Conservation (phyloP, 208 protist genomes). For the Zelonia costaricensis region DNA sequence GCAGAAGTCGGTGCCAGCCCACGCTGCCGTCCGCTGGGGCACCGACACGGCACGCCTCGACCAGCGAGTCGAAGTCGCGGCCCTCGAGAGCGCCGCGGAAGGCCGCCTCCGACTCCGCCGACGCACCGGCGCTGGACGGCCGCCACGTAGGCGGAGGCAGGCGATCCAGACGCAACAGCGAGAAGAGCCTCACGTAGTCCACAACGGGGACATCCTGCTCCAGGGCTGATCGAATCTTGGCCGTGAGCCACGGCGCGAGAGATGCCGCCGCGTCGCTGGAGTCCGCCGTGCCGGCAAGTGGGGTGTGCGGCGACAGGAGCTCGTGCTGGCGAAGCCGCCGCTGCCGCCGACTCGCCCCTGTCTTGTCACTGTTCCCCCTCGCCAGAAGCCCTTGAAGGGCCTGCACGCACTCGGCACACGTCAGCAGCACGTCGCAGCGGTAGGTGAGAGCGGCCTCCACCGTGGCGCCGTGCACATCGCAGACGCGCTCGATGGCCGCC, state of each 20-base stretch:
- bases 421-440: slow-evolving; percentile 59
- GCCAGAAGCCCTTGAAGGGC: slow-evolving; percentile 24
- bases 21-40: slow-evolving; percentile 4
- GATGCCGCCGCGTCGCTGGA: neutral
- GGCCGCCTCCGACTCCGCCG: neutral
- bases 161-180: slow-evolving; percentile 33
- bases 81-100: slow-evolving; percentile 17
- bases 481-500: slow-evolving; percentile 40
- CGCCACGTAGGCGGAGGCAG: slow-evolving; percentile 14
- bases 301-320: too few relatives aligned
- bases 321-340: too few relatives aligned
- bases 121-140: neutral
- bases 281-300: too few relatives aligned
- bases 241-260: slow-evolving; percentile 23
- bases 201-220: slow-evolving; percentile 65
- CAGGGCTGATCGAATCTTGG: slow-evolving; percentile 73
- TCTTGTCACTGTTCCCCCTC: neutral
- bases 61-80: slow-evolving; percentile 45
- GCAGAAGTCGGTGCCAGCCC: slow-evolving; percentile 11
- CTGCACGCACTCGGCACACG: slow-evolving; percentile 37
- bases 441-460: slow-evolving; percentile 38
- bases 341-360: too few relatives aligned
- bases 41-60: slow-evolving; percentile 27
- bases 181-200: slow-evolving; percentile 55
- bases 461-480: slow-evolving; percentile 45